Percentiles rank a stretch among this genome's conserved stretches.
These are phyloP conservation scores for Suillus cothurnatus DNA, from an alignment of 768 basidiomycete genomes.

Conservation along the genomic window DNA sequence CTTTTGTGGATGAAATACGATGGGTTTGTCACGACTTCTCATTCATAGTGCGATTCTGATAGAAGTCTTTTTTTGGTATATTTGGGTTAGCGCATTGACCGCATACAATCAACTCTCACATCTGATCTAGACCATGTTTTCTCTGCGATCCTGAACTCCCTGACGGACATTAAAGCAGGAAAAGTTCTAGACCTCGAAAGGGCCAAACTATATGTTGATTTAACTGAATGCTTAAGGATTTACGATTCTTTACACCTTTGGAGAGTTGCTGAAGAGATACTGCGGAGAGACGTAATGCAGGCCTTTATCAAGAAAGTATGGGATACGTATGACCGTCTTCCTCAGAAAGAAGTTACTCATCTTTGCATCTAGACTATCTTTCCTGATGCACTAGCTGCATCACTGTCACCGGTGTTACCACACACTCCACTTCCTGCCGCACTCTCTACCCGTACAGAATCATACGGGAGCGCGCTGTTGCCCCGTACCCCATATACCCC, in stretches of 20 bases:
- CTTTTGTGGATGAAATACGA: slow-evolving; percentile 81
- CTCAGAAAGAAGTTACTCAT: slow-evolving; percentile 10
- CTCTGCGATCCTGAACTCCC: slow-evolving; percentile 53
- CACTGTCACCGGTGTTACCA: slow-evolving; percentile 76
- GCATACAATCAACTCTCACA: slow-evolving; percentile 82
- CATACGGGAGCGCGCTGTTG: slow-evolving; percentile 34
- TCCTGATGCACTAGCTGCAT: slow-evolving; percentile 62
- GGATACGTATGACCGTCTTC: slow-evolving; percentile 7
- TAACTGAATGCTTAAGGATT: slow-evolving; percentile 77
- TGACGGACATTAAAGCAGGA: slow-evolving; percentile 50
- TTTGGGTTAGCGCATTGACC: slow-evolving; percentile 70
- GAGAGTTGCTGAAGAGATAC: slow-evolving; percentile 87
- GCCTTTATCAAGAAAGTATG: slow-evolving; percentile 77
- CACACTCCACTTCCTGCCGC: slow-evolving; percentile 61
- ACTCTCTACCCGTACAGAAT: slow-evolving; percentile 12
- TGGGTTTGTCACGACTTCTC: slow-evolving; percentile 59
- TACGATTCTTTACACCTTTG: slow-evolving; percentile 82
- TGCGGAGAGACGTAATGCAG: slow-evolving; percentile 70
- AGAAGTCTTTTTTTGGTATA: not conserved
- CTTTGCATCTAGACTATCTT: slow-evolving; percentile 63
- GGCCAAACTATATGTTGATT: slow-evolving; percentile 60
- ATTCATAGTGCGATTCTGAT: not conserved
- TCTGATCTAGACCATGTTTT: slow-evolving; percentile 88
- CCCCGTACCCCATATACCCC: slow-evolving; percentile 59
- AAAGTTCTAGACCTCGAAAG: slow-evolving; percentile 66